Evolutionary conservation across 2,329 filamentous ascomycete genomes (phyloP).

Genomic region (Diaporthe sp.): DNA sequence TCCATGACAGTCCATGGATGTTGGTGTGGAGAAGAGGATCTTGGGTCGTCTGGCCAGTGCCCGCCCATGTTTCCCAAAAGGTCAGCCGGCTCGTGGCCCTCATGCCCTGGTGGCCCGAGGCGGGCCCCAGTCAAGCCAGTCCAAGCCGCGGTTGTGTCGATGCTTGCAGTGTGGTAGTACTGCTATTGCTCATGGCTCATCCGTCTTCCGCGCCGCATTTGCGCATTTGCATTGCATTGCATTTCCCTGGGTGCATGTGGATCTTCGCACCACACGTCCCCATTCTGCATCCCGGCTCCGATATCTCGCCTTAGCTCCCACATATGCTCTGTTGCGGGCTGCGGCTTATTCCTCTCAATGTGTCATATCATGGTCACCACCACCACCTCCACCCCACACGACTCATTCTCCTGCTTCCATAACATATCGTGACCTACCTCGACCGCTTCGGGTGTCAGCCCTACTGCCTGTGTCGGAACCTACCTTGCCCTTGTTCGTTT

Average conservation of each 20-base stretch:
- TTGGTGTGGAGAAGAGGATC: conserved; percentile 2
- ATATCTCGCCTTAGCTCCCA: conserved; percentile 15
- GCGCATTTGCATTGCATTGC: conserved; percentile 18
- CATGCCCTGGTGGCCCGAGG: not conserved
- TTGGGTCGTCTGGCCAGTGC: not conserved
- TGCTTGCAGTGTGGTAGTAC: not conserved
- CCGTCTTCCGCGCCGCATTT: not conserved
- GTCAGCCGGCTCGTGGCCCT: not conserved
- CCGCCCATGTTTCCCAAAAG: not conserved
- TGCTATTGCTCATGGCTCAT: not conserved
- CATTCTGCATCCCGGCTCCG: not conserved
- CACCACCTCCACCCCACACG: not conserved
- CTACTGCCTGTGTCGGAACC: not conserved
- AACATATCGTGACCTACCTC: conserved; percentile 7
- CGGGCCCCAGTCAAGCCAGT: not conserved
- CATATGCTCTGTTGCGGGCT: not conserved
- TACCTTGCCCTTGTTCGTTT: not conserved
- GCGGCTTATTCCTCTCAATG: not conserved
- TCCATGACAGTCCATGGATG: not conserved
- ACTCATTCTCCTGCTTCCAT: conserved; percentile 11
- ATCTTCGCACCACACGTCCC: conserved; percentile 5
- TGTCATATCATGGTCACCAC: conserved; percentile 15
- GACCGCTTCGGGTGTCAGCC: not conserved
- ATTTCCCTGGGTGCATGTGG: conserved; percentile 23
- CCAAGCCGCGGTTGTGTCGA: not conserved